Evolutionary conservation across 2,329 filamentous ascomycete species (phyloP), one percentile per base, ranked within the genome.

Genomic region (Nannizziopsis barbatae): DNA sequence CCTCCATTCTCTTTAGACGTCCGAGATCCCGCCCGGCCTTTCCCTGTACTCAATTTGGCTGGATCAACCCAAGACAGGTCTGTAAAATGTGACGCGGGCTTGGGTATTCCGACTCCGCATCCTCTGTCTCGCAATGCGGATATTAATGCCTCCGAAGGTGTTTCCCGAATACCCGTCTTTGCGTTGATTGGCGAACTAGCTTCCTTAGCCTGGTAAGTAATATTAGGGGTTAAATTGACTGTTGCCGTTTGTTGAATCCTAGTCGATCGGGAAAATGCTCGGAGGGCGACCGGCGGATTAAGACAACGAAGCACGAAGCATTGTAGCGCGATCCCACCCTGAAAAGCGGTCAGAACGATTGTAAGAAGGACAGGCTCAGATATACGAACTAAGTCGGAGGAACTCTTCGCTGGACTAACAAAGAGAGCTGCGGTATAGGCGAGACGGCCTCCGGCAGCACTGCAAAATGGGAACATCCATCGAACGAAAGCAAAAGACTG

Each of bases 391-490:
- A 42, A 42, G 9, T 9, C 15, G 41, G 15, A 2, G 14, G 10
- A 15, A 20, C 32, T 22, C 12, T 41, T 27, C 27, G 37, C 39
- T 14, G 42, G 30, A 18, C 20, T 14, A 30, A 30, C 12, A 20
- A 30, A 15, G 38, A 36, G 42, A 18, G 44, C 27, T 27, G 15
- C 9, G 10, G 36, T 17, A 38, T 33, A 36, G 22, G 42, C 51
- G 41, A 46, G 20, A 30, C 42, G 51, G 45, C 45, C 33, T 36
- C 17, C 35, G 41, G 47, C 15, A 22, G 17, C 41, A 18, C 17
- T 50, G 40, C 31, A 42, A 47, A 53, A 22, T 33, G 49, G 36
- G 45, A 42, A 53, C 50, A 52, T 53, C 52, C 52, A 51, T 52
- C 30, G 42, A 51, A 33, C 27, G 32, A 7, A 15, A n/a, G 33